Percentiles rank a stretch among this genome's conserved stretches.
Conservation (phyloP, 1,139 yeast species). For the Hyphopichia buzzinii region DNA sequence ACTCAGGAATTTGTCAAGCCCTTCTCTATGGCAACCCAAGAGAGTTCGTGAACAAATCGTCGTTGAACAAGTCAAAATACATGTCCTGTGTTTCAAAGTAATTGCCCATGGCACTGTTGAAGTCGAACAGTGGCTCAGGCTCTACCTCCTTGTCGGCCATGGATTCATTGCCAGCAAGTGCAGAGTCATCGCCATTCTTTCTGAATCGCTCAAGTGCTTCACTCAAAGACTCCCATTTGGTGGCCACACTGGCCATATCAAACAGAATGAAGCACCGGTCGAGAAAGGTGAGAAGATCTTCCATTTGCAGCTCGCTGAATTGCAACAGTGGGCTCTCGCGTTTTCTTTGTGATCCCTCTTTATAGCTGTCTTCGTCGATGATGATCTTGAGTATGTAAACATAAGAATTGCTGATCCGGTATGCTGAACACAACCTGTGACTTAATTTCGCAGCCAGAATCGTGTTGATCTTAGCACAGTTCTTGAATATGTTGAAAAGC, state of each 20-base stretch:
- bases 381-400: conserved; percentile 5
- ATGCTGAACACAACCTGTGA: conserved; percentile 48
- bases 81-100: conserved; percentile 13
- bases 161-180: neutral
- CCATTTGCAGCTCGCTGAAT: conserved; percentile 1
- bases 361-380: conserved; percentile 2
- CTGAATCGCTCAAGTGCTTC: neutral
- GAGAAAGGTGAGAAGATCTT: conserved; percentile 1
- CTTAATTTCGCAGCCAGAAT: conserved; percentile 5
- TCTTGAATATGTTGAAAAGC: neutral
- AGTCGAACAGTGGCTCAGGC: neutral
- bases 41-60: no score
- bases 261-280: neutral
- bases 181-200: neutral
- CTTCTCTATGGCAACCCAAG: no score
- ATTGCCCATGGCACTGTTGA: conserved; percentile 8
- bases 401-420: conserved; percentile 13
- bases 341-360: no score
- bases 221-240: conserved; percentile 1
- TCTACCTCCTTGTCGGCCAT: no score
- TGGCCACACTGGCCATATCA: neutral
- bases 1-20: no score
- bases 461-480: neutral
- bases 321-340: neutral
- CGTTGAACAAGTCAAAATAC: conserved; percentile 10